phyloP scores from a whole-genome alignment of 1,284 basidiomycete species.

The Apiotrichum mycotoxinovorans region DNA sequence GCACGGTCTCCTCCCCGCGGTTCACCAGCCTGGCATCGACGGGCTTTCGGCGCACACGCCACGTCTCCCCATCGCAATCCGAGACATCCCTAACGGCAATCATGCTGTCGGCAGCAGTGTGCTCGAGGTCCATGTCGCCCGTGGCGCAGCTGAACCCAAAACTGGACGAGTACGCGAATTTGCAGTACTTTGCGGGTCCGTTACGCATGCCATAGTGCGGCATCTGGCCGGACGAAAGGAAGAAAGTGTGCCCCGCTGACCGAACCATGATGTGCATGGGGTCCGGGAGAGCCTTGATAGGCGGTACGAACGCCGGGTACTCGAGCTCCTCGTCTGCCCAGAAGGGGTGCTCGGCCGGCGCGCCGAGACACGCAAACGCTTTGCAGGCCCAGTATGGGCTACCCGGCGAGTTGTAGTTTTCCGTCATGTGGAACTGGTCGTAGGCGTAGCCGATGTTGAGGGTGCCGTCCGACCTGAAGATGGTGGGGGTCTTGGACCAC shows the following conservation, averaged over 20 bases:
- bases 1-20: constrained; percentile 48
- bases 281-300: constrained; percentile 57
- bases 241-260: constrained; percentile 60
- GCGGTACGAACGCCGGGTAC: constrained; percentile 53
- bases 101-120: constrained; percentile 65
- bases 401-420: constrained; percentile 70
- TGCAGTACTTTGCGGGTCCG: constrained; percentile 71
- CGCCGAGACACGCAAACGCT: constrained; percentile 65
- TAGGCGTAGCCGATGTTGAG: constrained; percentile 70
- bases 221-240: constrained; percentile 71
- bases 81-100: constrained; percentile 63
- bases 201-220: constrained; percentile 74
- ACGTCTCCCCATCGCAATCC: constrained; percentile 58
- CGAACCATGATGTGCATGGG: constrained; percentile 65
- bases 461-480: constrained; percentile 60
- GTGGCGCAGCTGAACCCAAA: constrained; percentile 73
- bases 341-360: constrained; percentile 65
- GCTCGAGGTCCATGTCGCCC: constrained; percentile 65
- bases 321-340: constrained; percentile 64
- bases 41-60: constrained; percentile 64
- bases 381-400: constrained; percentile 82
- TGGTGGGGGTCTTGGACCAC: constrained; percentile 60
- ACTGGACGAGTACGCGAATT: constrained; percentile 67
- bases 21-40: constrained; percentile 61
- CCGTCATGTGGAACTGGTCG: constrained; percentile 68